Conservation (phyloP, 2,329 filamentous ascomycete species). For the Amylocarpus encephaloides region DNA sequence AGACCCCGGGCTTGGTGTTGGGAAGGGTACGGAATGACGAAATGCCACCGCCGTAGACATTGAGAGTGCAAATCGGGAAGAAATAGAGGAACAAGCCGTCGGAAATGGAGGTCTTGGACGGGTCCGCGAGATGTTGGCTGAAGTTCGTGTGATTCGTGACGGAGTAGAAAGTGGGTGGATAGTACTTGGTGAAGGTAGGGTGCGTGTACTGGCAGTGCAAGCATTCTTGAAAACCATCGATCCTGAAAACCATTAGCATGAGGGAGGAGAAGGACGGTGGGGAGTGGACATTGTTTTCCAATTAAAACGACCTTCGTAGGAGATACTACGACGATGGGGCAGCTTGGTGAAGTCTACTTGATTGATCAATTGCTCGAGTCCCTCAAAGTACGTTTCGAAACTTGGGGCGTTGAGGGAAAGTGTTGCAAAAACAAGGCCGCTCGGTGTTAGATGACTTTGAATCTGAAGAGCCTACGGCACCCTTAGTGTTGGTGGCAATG, state of each 20-base stretch:
- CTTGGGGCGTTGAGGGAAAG: constrained; percentile 40
- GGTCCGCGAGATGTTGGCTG: constrained; percentile 49
- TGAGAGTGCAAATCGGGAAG: constrained; percentile 50
- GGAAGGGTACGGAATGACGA: constrained; percentile 50
- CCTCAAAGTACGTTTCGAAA: constrained; percentile 48
- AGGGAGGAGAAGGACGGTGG: not conserved
- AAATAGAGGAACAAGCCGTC: constrained; percentile 53
- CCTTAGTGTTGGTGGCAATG: not conserved
- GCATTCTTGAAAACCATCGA: constrained; percentile 53
- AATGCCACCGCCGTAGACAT: constrained; percentile 53
- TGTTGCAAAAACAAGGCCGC: constrained; percentile 46
- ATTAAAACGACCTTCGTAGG: constrained; percentile 51
- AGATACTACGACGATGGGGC: constrained; percentile 45
- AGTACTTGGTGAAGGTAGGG: constrained; percentile 47
- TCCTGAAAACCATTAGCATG: constrained; percentile 30
- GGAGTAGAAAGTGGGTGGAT: constrained; percentile 48
- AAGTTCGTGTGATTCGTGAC: constrained; percentile 50
- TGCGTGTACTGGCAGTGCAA: constrained; percentile 54
- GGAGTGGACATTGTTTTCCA: constrained; percentile 48
- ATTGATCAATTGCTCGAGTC: constrained; percentile 42
- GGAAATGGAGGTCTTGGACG: constrained; percentile 38
- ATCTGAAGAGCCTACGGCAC: constrained; percentile 22
- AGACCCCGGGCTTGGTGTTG: constrained; percentile 41
- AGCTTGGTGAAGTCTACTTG: constrained; percentile 48
- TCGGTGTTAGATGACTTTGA: constrained; percentile 38